Evolutionary conservation across 768 basidiomycete species (phyloP), one percentile per base, ranked within the genome.

Genomic region (Panaeolus papilionaceus): DNA sequence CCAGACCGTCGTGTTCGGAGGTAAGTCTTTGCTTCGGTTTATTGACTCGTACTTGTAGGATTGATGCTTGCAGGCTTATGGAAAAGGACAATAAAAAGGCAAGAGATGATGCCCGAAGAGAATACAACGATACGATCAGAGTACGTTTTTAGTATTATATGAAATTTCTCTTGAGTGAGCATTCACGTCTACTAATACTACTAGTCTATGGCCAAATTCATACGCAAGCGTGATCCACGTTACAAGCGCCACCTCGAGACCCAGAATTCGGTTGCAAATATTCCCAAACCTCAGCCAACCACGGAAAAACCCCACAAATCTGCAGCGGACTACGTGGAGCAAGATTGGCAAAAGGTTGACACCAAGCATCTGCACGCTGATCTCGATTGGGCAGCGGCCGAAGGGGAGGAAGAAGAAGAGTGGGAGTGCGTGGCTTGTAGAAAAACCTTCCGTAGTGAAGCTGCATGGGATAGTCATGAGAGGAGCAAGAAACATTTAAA

Each of bases 401-500:
- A 91, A 75, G 89, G 88, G 6, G 88, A 87, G 37, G 86, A 90
- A 67, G 79, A 85, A 4, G 92, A 95, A 72, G 92, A 93, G 74
- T 95, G 92, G 90, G 96, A 97, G 76, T 99, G 98, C 73, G 91
- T 98, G n/a, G 96, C 90, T 8, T 99, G 98, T 73, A 84, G 86
- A 37, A 98, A 98, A 81, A 84, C 86, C 0, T 99, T 98, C 75
- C 82, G 91, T 73, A 95, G 91, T 70, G 96, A 98, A 72, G 93
- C 94, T 0, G 94, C 95, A 4, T 99, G 96, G 96, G 84, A 90
- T 71, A 98, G 95, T 76, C 98, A 99, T 70, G 98, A 99, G 77
- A 84, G 96, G 70, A 98, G 96, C 77, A 92, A 92, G 79, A 98
- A 95, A 78, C 98, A 99, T 73, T 75, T 93, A 75, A 94, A 92